phyloP scores from a whole-genome alignment of 2,329 filamentous ascomycete genomes.

The Paraconiothyrium sp. region DNA sequence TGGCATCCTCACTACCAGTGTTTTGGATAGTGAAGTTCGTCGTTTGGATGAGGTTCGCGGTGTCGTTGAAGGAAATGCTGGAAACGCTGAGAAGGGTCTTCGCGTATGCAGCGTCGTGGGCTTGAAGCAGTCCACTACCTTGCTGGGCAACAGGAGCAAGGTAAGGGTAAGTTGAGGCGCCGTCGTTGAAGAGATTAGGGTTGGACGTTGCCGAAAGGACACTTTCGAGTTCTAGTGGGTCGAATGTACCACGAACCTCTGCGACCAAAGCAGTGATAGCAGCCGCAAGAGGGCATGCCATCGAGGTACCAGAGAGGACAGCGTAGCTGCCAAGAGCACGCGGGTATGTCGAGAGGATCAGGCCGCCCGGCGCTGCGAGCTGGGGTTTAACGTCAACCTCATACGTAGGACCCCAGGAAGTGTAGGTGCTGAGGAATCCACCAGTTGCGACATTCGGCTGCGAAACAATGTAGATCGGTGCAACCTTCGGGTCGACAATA shows the following conservation, averaged over 20 bases:
- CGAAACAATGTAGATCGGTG: background rate
- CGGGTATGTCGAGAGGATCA: constrained; percentile 65
- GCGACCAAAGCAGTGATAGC: constrained; percentile 24
- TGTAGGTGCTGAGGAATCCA: constrained; percentile 63
- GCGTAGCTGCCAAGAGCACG: constrained; percentile 59
- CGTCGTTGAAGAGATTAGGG: constrained; percentile 21
- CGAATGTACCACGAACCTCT: constrained; percentile 20
- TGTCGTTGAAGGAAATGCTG: constrained; percentile 27
- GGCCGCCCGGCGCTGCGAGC: constrained; percentile 64
- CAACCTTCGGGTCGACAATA: constrained; percentile 31
- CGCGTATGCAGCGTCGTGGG: constrained; percentile 24
- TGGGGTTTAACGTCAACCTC: constrained; percentile 67
- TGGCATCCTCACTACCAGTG: constrained; percentile 16
- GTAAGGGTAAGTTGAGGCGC: constrained; percentile 11
- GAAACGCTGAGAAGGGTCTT: constrained; percentile 16
- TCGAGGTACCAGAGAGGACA: constrained; percentile 65
- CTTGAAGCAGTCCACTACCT: constrained; percentile 25
- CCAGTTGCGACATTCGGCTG: constrained; percentile 46
- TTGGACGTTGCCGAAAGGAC: constrained; percentile 24
- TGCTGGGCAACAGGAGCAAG: constrained; percentile 27
- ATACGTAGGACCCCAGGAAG: constrained; percentile 69
- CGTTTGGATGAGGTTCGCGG: constrained; percentile 27
- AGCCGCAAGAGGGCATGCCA: constrained; percentile 52
- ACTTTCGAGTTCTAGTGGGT: constrained; percentile 15
- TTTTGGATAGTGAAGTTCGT: constrained; percentile 31